Evolutionary conservation across 225 moss, liverwort and hornwort species (phyloP), one percentile per base, ranked within the genome.

Genomic region (Thuidium tamariscinum): DNA sequence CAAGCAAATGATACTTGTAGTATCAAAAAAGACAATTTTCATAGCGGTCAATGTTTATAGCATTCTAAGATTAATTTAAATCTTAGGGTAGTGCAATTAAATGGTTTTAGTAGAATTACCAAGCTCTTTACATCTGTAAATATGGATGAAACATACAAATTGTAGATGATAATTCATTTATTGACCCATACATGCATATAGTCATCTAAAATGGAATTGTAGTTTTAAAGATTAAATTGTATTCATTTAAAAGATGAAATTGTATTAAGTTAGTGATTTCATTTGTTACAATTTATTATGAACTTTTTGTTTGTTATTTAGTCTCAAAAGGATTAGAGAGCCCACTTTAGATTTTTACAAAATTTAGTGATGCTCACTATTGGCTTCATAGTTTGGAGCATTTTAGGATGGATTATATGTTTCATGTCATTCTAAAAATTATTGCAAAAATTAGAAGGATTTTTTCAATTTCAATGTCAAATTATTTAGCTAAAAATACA

Each of bases 351-450:
- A 0, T 0, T 25, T 13, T 25, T 42, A 14, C 1, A 14, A 0
- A 69, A 69, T 2, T 68, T 0, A 0, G 0, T 13, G 0, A 26
- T 0, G 3, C 9, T 41, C 5, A n/a, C n/a, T 26, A 26, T 5
- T 69, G 5, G 9, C 3, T 26, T 26, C 2, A 15, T 26, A 9
- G 9, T 42, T 69, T 69, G 2, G 3, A 69, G 9, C 4, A 14
- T 8, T 22, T 68, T 37, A 39, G 7, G 12, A 7, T 68, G 4
- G 13, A 39, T 39, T 4, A 1, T 39, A 7, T 23, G 13, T 23
- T 25, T 41, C 3, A 69, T 0, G 1, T 69, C 9, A 41, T 39
- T 68, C 4, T 0, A 0, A 68, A 13, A 13, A 23, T 37, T 37
- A 22, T 12, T 37, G 67, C 37, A 37, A 12, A 37, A 22, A 1